Conservation (phyloP, 768 basidiomycete species). For the Butyriboletus loyo region DNA sequence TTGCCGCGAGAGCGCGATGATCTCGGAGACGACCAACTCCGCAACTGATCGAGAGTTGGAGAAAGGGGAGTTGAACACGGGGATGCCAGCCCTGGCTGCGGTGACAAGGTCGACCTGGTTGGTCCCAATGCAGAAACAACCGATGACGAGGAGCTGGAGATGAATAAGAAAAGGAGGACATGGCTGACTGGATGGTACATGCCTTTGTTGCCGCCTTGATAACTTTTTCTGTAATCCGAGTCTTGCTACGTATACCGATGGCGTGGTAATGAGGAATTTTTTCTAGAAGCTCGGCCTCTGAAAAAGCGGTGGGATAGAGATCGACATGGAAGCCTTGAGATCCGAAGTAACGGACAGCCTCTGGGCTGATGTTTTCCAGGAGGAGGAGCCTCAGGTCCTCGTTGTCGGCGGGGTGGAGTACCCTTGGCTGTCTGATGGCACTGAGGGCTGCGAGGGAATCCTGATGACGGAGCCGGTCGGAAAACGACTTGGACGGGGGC, state of each 20-base stretch:
- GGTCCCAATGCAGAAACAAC: conserved; percentile 99
- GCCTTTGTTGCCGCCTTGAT: conserved; percentile 87
- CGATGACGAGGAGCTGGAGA: conserved; percentile 84
- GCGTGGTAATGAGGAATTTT: conserved; percentile 86
- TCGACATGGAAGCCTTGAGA: conserved; percentile 90
- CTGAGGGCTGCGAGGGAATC: conserved; percentile 34
- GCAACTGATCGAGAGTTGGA: conserved; percentile 99
- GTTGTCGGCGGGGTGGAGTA: conserved; percentile 80
- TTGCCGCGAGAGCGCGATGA: conserved; percentile 92
- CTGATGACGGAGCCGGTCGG: conserved; percentile 44
- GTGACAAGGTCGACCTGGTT: conserved; percentile 93
- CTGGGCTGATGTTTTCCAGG: conserved; percentile 92
- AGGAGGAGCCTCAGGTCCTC: conserved; percentile 79
- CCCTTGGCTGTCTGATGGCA: conserved; percentile 54
- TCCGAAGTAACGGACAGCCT: conserved; percentile 78
- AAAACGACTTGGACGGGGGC: conserved; percentile 41
- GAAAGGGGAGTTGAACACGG: conserved; percentile 99
- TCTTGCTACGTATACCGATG: conserved; percentile 96
- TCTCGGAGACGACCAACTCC: conserved; percentile 92
- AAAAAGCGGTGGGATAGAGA: conserved; percentile 78
- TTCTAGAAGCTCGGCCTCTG: conserved; percentile 89
- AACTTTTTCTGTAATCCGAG: conserved; percentile 89
- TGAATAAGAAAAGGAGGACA: not conserved
- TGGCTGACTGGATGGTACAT: conserved; percentile 17
- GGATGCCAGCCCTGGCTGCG: conserved; percentile 85